phyloP scores from a whole-genome alignment of 2,329 filamentous ascomycete species.

The Fusarium sp. region DNA sequence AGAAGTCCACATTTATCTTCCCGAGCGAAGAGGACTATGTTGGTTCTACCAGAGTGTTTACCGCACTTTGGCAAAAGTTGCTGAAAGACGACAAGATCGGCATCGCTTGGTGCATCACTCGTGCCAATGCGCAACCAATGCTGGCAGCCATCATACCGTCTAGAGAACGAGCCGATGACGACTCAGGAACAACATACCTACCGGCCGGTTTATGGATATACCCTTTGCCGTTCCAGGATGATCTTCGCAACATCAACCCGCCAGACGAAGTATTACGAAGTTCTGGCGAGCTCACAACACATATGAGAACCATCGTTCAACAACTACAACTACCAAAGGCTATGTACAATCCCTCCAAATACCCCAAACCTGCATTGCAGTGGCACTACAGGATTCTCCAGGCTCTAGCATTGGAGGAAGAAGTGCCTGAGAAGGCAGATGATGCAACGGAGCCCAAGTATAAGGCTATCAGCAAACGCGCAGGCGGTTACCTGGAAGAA shows the following conservation, averaged over 20 bases:
- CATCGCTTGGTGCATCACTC: constrained; percentile 89
- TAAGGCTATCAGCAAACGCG: constrained; percentile 89
- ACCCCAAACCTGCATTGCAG: constrained; percentile 91
- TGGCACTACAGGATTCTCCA: constrained; percentile 98
- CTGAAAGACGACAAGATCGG: constrained; percentile 83
- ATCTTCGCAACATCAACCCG: constrained; percentile 81
- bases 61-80: constrained; percentile 89
- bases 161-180: constrained; percentile 72
- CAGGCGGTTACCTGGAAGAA: constrained; percentile 80
- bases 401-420: constrained; percentile 90
- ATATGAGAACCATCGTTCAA: constrained; percentile 85
- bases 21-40: constrained; percentile 91
- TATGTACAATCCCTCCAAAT: constrained; percentile 85
- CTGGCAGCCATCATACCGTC: constrained; percentile 87
- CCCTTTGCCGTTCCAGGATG: constrained; percentile 89
- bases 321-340: constrained; percentile 90
- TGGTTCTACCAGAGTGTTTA: constrained; percentile 92
- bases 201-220: constrained; percentile 91
- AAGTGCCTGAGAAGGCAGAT: constrained; percentile 77
- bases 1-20: constrained; percentile 92
- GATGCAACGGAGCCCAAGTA: constrained; percentile 89
- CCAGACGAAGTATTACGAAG: constrained; percentile 64
- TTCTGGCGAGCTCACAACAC: constrained; percentile 79
- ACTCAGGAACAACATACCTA: constrained; percentile 74
- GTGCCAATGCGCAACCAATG: constrained; percentile 81